Evolutionary conservation across 176 grass and related monocot genomes (phyloP).

Genomic region (Saccharum spontaneum): DNA sequence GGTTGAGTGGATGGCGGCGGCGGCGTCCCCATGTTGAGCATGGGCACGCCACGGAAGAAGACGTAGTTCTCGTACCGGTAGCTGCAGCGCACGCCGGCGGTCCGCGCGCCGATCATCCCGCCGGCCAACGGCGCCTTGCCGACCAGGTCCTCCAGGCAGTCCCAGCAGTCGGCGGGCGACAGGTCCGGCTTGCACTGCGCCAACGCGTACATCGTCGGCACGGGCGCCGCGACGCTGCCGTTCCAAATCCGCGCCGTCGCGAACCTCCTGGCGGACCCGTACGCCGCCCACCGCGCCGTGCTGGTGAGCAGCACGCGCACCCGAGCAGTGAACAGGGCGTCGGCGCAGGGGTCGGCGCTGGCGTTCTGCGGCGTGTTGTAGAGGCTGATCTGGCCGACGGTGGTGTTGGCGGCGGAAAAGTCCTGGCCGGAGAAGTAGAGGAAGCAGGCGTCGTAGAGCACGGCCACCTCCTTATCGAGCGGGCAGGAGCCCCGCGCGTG

Average conservation of each 20-base stretch:
- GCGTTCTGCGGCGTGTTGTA: constrained; percentile 3
- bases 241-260: constrained; percentile 34
- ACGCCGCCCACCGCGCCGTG: constrained; percentile 23
- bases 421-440: constrained; percentile 35
- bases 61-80: constrained; percentile 39
- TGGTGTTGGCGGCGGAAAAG: constrained; percentile 27
- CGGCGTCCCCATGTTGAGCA: background rate
- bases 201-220: constrained; percentile 34
- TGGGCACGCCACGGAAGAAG: constrained; percentile 24
- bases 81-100: constrained; percentile 31
- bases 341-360: background rate
- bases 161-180: constrained; percentile 25
- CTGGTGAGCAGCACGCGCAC: constrained; percentile 17
- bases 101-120: constrained; percentile 26
- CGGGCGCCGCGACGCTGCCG: background rate
- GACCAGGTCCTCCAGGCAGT: constrained; percentile 25
- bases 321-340: background rate
- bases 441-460: constrained; percentile 42
- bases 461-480: constrained; percentile 9
- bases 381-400: constrained; percentile 2
- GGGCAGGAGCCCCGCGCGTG: constrained; percentile 14
- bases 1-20: background rate
- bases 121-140: background rate
- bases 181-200: constrained; percentile 54
- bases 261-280: constrained; percentile 22